Percentiles rank a stretch among this genome's conserved stretches.
phyloP scores from a whole-genome alignment of 202 grass and related monocot species.

The Elaeis oleifera region DNA sequence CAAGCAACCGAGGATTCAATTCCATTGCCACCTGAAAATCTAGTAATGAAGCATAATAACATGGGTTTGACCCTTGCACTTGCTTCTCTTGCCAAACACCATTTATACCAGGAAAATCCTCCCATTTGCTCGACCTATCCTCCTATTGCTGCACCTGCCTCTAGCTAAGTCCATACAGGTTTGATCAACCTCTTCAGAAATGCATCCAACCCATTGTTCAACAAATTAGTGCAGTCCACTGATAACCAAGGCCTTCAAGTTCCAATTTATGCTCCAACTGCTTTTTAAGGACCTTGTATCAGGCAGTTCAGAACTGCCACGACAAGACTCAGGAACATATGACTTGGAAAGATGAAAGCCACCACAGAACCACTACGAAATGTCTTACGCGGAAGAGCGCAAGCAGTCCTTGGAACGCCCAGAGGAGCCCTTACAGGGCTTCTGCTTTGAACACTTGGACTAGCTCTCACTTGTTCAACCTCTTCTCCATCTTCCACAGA shows the following conservation, averaged over 20 bases:
- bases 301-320: conserved; percentile 42
- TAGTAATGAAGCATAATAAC: conserved; percentile 24
- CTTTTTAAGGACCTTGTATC: conserved; percentile 37
- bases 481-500: conserved; percentile 72
- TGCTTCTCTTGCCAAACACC: neutral
- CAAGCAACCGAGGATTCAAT: conserved; percentile 38
- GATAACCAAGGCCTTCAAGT: conserved; percentile 34
- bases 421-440: conserved; percentile 61
- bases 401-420: conserved; percentile 31
- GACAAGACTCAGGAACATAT: conserved; percentile 35
- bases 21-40: conserved; percentile 50
- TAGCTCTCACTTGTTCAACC: conserved; percentile 56
- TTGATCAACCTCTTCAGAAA: conserved; percentile 48
- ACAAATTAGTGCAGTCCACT: conserved; percentile 39
- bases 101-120: conserved; percentile 23
- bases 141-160: conserved; percentile 24
- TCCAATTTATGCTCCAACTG: conserved; percentile 49
- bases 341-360: conserved; percentile 8
- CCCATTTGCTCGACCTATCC: conserved; percentile 6
- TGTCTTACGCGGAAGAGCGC: conserved; percentile 6
- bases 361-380: too few relatives aligned
- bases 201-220: conserved; percentile 61
- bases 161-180: conserved; percentile 44
- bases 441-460: conserved; percentile 45
- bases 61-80: too few relatives aligned